A percentile compares a stretch with the other conserved stretches of the same genome.
phyloP scores from a whole-genome alignment of 2,329 filamentous ascomycete genomes.

The Venturia effusa region DNA sequence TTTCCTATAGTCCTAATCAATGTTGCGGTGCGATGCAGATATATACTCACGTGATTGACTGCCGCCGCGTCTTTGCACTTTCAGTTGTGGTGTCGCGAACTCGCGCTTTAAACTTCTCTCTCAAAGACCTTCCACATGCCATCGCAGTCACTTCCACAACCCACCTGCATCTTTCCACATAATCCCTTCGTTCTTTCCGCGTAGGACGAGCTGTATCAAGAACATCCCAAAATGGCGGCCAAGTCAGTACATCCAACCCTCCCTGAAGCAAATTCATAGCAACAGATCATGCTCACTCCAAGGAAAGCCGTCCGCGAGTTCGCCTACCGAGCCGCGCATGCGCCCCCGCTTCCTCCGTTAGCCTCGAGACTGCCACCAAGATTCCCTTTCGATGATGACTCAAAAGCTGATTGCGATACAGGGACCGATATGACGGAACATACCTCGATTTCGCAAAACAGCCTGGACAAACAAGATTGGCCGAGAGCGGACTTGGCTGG shows the following conservation, averaged over 20 bases:
- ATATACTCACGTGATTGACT: neutral
- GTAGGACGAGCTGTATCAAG: neutral
- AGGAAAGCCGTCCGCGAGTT: neutral
- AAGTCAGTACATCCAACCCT: neutral
- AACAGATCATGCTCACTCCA: neutral
- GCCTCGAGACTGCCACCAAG: neutral
- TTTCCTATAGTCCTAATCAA: no score
- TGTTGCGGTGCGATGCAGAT: no score
- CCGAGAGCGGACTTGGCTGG: slow-evolving; percentile 91
- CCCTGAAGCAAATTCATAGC: neutral
- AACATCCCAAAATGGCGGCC: neutral
- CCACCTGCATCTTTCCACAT: neutral
- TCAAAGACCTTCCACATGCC: neutral
- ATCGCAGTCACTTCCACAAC: neutral
- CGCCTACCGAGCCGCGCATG: neutral
- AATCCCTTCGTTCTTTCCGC: neutral
- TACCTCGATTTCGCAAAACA: slow-evolving; percentile 92
- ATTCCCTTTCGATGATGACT: neutral
- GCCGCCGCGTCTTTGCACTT: neutral
- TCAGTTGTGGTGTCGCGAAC: neutral
- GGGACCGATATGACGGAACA: slow-evolving; percentile 95
- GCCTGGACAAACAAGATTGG: slow-evolving; percentile 85
- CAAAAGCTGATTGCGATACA: slow-evolving; percentile 19
- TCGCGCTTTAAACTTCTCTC: neutral
- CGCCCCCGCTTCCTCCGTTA: neutral